These are phyloP conservation scores for Murraya koenigii DNA, from an alignment of 345 rosid genomes.

Conservation along the genomic window DNA sequence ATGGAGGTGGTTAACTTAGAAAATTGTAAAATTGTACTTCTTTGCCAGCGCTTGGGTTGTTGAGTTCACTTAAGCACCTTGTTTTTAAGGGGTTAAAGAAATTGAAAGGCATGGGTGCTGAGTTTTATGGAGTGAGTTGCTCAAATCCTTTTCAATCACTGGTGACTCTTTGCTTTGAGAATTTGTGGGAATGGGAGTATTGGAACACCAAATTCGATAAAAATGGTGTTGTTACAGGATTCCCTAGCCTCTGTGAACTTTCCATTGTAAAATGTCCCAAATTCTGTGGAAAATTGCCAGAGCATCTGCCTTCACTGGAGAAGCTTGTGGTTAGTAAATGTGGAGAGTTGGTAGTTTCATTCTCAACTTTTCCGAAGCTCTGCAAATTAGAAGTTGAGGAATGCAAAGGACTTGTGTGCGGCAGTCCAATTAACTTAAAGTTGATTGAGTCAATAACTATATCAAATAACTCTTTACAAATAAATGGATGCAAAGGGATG, in stretches of 20 bases:
- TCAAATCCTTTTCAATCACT: not conserved
- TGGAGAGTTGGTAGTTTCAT: not conserved
- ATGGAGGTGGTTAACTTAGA: not conserved
- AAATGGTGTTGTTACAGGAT: not conserved
- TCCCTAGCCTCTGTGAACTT: not conserved
- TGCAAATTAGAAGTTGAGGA: not conserved
- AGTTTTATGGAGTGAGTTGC: not conserved
- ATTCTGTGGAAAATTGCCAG: not conserved
- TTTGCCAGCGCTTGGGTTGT: not conserved
- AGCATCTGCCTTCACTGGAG: not conserved
- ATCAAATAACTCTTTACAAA: not conserved
- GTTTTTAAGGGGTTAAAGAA: not conserved
- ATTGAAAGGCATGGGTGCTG: not conserved
- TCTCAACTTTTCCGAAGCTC: not conserved
- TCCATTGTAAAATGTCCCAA: not conserved
- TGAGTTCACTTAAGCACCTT: not conserved
- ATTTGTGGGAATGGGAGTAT: not conserved
- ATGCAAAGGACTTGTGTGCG: not conserved
- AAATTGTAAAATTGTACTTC: not conserved
- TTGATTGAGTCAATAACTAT: not conserved
- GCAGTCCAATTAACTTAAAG: not conserved
- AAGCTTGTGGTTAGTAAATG: not conserved
- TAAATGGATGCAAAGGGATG: not conserved
- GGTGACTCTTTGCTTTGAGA: not conserved
- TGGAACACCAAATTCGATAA: not conserved